Base-by-base conservation (phyloP, 352 stramenopile genomes). In the Globisporangium splendens region DNA sequence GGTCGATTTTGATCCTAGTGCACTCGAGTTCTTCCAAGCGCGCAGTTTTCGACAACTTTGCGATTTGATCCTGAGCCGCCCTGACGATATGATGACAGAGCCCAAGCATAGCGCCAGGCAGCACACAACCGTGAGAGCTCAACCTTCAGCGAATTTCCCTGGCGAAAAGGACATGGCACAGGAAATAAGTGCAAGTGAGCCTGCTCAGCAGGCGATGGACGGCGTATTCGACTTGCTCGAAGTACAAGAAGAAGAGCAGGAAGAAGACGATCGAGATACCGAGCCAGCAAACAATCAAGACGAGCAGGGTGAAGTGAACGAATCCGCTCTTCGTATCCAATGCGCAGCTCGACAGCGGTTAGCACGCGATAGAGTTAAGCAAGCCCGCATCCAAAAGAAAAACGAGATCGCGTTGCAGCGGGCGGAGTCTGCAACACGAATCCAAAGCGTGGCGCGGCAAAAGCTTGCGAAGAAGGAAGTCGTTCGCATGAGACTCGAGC, bases 81-180 rank as follows among this genome's bases (percentile, higher is more conserved):
- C 89, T n/a, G 69, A 88, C 56, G 59, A 61, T 22, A 83, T 91
- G 67, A 79, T 91, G 66, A 56, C 54, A 3, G 57, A 57, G 22
- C 56, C 28, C 46, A 58, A 18, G 41, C 14, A 17, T 12, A 63
- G 35, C 33, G 47, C 12, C 38, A 33, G 13, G 43, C 31, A 63
- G 21, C 49, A 46, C 1, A 15, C 41, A 8, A 48, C 18, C 18
- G 8, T 24, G 8, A 35, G 24, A 8, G 13, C 15, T 17, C 31
- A 35, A 35, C 28, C 28, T 35, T 35, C 28, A 35, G 7, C 5
- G 28, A 35, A 35, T 35, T 10, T 35, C 28, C 28, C 7, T 35
- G 28, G 7, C 28, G 28, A 35, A 35, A 35, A 35, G 28, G 28
- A 35, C 28, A 8, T 35, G 28, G 28, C 10, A 35, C 28, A 35